Percentiles rank a stretch among this genome's conserved stretches.
phyloP scores from a whole-genome alignment of 495 filamentous ascomycete genomes.

The Neurospora sp. region DNA sequence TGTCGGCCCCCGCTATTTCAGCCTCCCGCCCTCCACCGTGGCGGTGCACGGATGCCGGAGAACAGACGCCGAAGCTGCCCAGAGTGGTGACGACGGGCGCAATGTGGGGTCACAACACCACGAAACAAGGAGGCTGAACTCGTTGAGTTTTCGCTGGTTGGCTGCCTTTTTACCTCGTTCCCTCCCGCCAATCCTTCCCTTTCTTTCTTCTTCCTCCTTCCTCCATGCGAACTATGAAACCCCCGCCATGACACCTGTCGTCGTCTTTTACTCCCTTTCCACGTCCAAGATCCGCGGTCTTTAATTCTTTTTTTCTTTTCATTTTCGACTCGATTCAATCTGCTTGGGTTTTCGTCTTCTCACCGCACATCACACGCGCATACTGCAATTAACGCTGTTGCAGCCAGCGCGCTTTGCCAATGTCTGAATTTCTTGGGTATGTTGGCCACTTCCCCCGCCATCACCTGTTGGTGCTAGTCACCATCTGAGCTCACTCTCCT shows the following conservation, averaged over 20 bases:
- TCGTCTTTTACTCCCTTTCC: background rate
- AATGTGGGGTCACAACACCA: background rate
- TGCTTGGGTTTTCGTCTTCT: background rate
- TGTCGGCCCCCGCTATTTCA: background rate
- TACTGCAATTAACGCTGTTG: background rate
- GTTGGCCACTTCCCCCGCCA: conserved; percentile 9
- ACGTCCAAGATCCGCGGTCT: background rate
- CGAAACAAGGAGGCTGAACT: conserved; percentile 19
- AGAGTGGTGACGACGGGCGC: background rate
- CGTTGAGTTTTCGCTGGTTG: conserved; percentile 19
- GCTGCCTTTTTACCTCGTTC: conserved; percentile 1
- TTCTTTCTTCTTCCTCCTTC: conserved; percentile 8
- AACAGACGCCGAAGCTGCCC: background rate
- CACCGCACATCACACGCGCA: conserved; percentile 1
- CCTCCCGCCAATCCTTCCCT: conserved; percentile 1
- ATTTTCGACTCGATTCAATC: background rate
- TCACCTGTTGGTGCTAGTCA: background rate
- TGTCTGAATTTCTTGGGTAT: conserved; percentile 46
- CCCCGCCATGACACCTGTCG: background rate
- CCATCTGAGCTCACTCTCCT: background rate
- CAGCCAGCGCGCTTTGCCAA: conserved; percentile 8
- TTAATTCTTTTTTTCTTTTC: background rate
- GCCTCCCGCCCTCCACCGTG: conserved; percentile 2
- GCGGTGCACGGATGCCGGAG: conserved; percentile 3
- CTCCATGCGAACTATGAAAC: conserved; percentile 6